Percentiles rank a stretch among this genome's conserved stretches.
Evolutionary conservation across 192 early-diverging fungal genomes (phyloP).

Genomic region (Coemansia sp.): DNA sequence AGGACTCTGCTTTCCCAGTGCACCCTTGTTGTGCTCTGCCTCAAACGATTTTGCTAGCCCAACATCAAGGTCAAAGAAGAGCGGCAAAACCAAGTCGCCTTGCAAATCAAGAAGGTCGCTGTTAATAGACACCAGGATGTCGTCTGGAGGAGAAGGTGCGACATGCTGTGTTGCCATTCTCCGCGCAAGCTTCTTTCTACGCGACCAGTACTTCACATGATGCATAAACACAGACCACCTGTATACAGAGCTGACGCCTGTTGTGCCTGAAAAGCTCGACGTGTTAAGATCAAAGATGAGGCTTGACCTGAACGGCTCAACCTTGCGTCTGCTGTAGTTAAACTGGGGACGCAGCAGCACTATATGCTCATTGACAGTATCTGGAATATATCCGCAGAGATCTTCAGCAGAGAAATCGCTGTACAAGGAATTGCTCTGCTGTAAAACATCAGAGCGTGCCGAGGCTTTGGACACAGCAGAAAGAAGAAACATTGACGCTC

Average conservation of each 20-base stretch:
- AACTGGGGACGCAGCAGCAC: constrained; percentile 25
- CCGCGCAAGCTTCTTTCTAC: constrained; percentile 43
- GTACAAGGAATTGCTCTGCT: not conserved
- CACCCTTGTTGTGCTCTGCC: not conserved
- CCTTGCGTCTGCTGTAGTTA: constrained; percentile 21
- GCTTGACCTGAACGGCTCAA: constrained; percentile 36
- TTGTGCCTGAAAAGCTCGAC: constrained; percentile 20
- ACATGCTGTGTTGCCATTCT: constrained; percentile 37
- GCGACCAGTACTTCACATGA: constrained; percentile 48
- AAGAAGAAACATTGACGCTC: constrained; percentile 41
- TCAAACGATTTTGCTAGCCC: constrained; percentile 17
- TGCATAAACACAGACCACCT: constrained; percentile 55
- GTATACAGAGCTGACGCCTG: constrained; percentile 43
- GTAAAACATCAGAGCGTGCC: constrained; percentile 22
- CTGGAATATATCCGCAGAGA: constrained; percentile 36
- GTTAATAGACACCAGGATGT: constrained; percentile 36
- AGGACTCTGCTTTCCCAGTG: constrained; percentile 14
- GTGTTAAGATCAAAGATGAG: constrained; percentile 39
- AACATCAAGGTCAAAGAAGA: constrained; percentile 37
- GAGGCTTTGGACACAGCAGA: constrained; percentile 28
- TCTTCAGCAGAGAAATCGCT: constrained; percentile 22
- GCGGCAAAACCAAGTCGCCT: constrained; percentile 39
- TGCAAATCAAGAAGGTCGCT: constrained; percentile 42
- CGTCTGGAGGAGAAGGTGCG: constrained; percentile 28
- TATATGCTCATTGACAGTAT: constrained; percentile 38